Base-by-base conservation (phyloP, 208 protist species). In the Phytomonas sp. region DNA sequence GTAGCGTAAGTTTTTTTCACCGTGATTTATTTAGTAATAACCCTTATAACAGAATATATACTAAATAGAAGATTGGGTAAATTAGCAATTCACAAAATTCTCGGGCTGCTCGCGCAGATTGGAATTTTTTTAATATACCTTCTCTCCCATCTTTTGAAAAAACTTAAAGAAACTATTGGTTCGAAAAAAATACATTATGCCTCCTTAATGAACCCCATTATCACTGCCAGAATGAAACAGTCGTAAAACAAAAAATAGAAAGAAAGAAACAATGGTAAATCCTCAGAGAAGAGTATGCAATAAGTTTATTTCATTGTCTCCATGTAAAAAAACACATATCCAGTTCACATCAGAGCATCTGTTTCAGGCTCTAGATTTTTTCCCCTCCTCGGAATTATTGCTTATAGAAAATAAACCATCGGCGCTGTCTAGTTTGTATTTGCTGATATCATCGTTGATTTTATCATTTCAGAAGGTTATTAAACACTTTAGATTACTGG, bases 391-490 rank as follows among this genome's bases (percentile, higher is more conserved):
- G 19, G 12, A 49, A 49, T 23, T 12, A 19, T 49, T 12, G 14
- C 40, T 49, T 12, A 49, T 23, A 16, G 40, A 49, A 49, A 49
- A 3, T 49, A 12, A 49, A 49, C 40, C 14, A 49, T 49, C 40
- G 40, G 12, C 14, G 19, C 40, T 49, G 40, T 23, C 6, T 49
- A 49, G 70, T 61, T 92, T 81, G 71, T 86, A 95, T 19, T 76
- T 77, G 8, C 83, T 83, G 12, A 80, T 75, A 45, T 82, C 67
- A 65, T 72, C 76, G 74, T 93, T 88, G 34, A 73, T 83, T 63
- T 86, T 69, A 61, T 95, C 91, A 64, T 80, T 86, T 64, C 91
- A 86, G 63, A 95, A 95, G 62, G 80, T 86, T 29, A 96, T 91
- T 8, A 96, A 66, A 63, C 91, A 96, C 73, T 96, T 87, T 66